Percentiles rank a stretch among this genome's conserved stretches.
Conservation (phyloP, 306 rosid species). For the Sophora flavescens region DNA sequence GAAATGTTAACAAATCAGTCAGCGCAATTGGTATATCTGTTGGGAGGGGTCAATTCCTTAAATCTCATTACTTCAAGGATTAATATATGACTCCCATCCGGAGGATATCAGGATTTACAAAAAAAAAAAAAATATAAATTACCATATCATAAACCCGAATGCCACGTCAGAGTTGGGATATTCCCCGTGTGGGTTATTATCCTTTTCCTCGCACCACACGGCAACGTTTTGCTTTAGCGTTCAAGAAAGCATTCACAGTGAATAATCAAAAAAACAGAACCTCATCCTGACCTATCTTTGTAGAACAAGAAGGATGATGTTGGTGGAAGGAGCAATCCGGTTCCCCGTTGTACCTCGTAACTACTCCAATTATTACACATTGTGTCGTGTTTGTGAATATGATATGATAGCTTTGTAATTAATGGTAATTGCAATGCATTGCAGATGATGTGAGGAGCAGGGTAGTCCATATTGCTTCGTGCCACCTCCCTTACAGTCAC, state of each 20-base stretch:
- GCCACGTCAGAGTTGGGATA: not conserved
- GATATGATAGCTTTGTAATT: too few relatives aligned
- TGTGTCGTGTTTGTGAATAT: not conserved
- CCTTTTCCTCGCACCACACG: not conserved
- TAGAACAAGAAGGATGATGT: too few relatives aligned
- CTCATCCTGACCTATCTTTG: too few relatives aligned
- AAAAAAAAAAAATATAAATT: too few relatives aligned
- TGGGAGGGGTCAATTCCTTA: too few relatives aligned
- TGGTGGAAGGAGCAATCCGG: too few relatives aligned
- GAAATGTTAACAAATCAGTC: constrained; percentile 51
- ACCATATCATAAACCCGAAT: not conserved
- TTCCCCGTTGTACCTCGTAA: not conserved
- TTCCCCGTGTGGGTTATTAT: too few relatives aligned
- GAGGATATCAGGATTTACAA: too few relatives aligned
- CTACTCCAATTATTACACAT: not conserved
- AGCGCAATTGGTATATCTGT: constrained; percentile 51
- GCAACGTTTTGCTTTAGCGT: not conserved
- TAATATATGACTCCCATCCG: too few relatives aligned
- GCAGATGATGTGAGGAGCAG: constrained; percentile 61
- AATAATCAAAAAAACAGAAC: too few relatives aligned
- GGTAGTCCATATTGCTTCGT: constrained; percentile 54
- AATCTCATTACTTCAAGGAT: too few relatives aligned
- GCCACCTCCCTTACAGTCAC: constrained; percentile 50
- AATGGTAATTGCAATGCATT: not conserved
- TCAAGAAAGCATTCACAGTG: too few relatives aligned